phyloP scores from a whole-genome alignment of 164 flowering plant species.

The Houttuynia cordata region DNA sequence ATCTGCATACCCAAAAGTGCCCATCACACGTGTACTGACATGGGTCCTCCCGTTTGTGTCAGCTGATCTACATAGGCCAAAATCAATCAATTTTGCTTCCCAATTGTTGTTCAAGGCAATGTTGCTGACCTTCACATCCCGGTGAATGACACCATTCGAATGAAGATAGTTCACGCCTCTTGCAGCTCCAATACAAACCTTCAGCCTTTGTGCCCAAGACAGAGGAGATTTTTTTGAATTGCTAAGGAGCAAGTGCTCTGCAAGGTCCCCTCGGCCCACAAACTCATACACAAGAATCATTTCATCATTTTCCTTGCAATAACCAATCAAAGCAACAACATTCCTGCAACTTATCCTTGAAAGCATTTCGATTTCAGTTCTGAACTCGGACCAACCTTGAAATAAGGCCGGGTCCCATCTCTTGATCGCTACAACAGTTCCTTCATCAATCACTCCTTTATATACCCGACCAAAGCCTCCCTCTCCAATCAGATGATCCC shows the following conservation, averaged over 20 bases:
- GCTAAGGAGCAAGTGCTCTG: constrained; percentile 14
- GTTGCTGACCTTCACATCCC: constrained; percentile 5
- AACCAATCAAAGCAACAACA: background rate
- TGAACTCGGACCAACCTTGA: constrained; percentile 22
- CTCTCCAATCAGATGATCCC: too few relatives aligned
- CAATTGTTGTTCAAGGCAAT: too few relatives aligned
- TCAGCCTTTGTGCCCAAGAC: constrained; percentile 22
- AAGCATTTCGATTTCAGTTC: too few relatives aligned
- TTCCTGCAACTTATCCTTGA: too few relatives aligned
- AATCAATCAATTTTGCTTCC: too few relatives aligned
- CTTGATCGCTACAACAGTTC: constrained; percentile 81
- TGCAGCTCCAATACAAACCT: constrained; percentile 21
- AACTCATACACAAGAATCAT: constrained; percentile 28
- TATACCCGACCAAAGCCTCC: too few relatives aligned
- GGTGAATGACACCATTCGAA: constrained; percentile 16
- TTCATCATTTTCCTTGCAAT: background rate
- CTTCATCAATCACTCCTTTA: too few relatives aligned
- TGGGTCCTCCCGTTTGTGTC: too few relatives aligned
- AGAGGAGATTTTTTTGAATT: constrained; percentile 1
- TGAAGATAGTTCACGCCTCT: constrained; percentile 22
- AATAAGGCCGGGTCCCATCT: too few relatives aligned
- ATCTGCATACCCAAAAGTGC: constrained; percentile 5
- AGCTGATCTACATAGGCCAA: too few relatives aligned
- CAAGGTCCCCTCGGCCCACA: constrained; percentile 14
- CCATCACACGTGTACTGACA: constrained; percentile 2